Percentiles rank a stretch among this genome's conserved stretches.
These are phyloP conservation scores for Cavenderia fasciculata DNA, from an alignment of 78 protist species.

Conservation along the genomic window DNA sequence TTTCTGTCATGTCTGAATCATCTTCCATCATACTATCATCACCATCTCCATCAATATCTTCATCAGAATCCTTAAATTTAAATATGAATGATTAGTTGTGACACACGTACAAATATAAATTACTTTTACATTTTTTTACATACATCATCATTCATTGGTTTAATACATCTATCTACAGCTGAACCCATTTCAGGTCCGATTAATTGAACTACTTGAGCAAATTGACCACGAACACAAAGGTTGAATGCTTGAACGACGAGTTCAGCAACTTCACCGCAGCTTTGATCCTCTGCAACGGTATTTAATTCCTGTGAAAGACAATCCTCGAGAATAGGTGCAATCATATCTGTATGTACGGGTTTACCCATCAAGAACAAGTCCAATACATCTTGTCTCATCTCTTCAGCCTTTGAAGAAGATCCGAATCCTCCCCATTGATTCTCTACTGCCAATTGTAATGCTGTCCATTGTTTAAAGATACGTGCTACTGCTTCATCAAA, in stretches of 20 bases:
- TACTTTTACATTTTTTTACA: neutral
- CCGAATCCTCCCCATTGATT: conserved; percentile 66
- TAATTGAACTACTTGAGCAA: conserved; percentile 12
- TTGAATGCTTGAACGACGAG: conserved; percentile 31
- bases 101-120: neutral
- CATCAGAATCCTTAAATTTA: neutral
- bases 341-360: conserved; percentile 47
- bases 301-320: conserved; percentile 58
- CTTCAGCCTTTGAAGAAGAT: conserved; percentile 37
- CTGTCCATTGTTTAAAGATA: conserved; percentile 70
- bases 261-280: conserved; percentile 14
- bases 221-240: conserved; percentile 2
- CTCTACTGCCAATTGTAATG: conserved; percentile 54
- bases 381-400: conserved; percentile 56
- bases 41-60: conserved; percentile 4
- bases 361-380: conserved; percentile 48
- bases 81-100: neutral
- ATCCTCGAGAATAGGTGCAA: conserved; percentile 32
- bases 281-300: conserved; percentile 63
- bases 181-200: conserved; percentile 46
- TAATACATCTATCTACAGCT: conserved; percentile 21
- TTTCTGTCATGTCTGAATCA: neutral
- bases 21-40: conserved; percentile 34
- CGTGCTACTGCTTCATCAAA: conserved; percentile 61
- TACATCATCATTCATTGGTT: conserved; percentile 9